phyloP scores from a whole-genome alignment of 108 stramenopile species.

The Skeletonema grethae region DNA sequence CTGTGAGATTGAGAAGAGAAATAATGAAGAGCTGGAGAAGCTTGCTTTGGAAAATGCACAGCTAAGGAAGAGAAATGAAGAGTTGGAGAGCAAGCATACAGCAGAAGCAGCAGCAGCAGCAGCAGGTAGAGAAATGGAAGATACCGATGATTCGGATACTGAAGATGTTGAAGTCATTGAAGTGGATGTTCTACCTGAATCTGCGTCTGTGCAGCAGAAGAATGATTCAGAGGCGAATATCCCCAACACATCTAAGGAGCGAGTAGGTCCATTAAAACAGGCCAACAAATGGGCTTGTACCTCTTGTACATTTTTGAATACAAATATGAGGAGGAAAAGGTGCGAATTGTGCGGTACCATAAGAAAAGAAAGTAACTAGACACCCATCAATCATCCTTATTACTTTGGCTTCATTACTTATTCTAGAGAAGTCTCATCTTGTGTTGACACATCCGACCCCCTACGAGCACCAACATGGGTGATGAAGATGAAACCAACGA shows the following conservation, averaged over 20 bases:
- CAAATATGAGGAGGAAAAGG: not conserved
- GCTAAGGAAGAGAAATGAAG: not conserved
- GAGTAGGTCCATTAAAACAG: too few species aligned
- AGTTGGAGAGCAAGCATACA: not conserved
- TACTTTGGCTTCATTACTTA: too few species aligned
- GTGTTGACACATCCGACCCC: too few species aligned
- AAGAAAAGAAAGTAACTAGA: not conserved
- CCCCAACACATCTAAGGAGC: not conserved
- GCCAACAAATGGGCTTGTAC: not conserved
- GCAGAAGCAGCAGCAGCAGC: not conserved
- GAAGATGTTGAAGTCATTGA: not conserved
- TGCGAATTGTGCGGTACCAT: not conserved
- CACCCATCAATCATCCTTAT: not conserved
- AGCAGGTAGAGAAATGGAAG: not conserved
- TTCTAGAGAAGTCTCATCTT: not conserved
- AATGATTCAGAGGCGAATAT: not conserved
- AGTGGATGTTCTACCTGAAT: not conserved
- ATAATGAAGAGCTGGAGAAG: not conserved
- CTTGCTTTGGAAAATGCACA: not conserved
- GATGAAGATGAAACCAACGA: too few species aligned
- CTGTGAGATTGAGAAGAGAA: not conserved
- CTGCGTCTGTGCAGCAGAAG: not conserved
- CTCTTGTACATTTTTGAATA: not conserved
- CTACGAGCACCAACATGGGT: too few species aligned
- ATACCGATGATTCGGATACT: not conserved